Base-by-base conservation (phyloP, 2,329 filamentous ascomycete genomes). In the Huntiella moniliformis region DNA sequence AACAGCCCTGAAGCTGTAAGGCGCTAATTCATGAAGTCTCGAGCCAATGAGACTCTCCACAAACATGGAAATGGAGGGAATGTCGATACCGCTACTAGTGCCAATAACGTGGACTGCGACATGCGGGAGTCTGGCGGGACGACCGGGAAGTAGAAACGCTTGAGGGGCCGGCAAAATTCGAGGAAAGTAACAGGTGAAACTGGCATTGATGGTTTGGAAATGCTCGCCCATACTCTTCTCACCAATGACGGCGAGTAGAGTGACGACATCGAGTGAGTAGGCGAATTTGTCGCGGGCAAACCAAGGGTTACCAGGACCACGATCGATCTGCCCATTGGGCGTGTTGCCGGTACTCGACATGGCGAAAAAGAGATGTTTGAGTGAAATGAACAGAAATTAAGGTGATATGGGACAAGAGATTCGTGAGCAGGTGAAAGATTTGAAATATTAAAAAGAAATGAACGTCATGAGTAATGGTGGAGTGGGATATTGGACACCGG, bases 121-220 rank as follows among this genome's bases (percentile, higher is more conserved):
- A 50, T 70, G 66, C 40, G 74, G 73, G 55, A 78, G 66, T 38
- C 73, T 65, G 22, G 61, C 61, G 5, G 71, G 71, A 3, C 74
- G 67, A 16, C 63, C 60, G 8, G 72, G 65, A 49, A 71, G 72
- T 39, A 78, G 61, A n/a, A 79, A 63, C 39, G 70, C 70, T 57
- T 78, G 74, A 1, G 74, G 74, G 1, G 74, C 74, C 6, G 74
- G 74, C 22, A 78, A 66, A 43, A 78, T 66, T 42, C 74, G 68
- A 18, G 74, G 74, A 4, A 77, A 61, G 35, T 73, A 64, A 52
- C 71, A 74, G 32, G 73, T 63, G 51, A 66, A 63, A 8, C 70
- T 73, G n/a, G 73, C 67, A 2, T 72, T 76, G 51, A 76, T 67
- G 43, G 69, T 64, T 55, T 77, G 73, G 2, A 67, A 61, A 54